Evolutionary conservation across 2,329 filamentous ascomycete genomes (phyloP).

Genomic region (Colletotrichum cereale): DNA sequence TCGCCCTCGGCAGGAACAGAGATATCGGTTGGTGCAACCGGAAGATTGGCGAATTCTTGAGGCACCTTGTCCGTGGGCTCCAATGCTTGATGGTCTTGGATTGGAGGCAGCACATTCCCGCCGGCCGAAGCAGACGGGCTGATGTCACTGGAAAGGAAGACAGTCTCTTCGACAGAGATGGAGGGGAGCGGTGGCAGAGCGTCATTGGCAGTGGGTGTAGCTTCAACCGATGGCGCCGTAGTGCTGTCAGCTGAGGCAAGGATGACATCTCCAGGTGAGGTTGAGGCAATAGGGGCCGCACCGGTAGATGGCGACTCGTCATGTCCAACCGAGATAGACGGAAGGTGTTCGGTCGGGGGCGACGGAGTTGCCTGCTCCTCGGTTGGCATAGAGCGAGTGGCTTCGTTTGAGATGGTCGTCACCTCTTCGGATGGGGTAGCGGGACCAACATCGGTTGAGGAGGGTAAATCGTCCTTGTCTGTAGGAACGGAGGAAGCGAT

Average conservation of each 20-base stretch:
- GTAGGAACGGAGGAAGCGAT: conserved; percentile 1
- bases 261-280: background rate
- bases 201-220: background rate
- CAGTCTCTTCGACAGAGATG: background rate
- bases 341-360: background rate
- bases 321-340: background rate
- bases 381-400: background rate
- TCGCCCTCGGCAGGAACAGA: background rate
- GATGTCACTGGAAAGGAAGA: background rate
- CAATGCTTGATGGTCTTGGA: background rate
- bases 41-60: background rate
- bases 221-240: background rate
- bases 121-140: background rate
- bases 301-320: background rate
- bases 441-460: background rate
- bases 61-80: background rate
- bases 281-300: background rate
- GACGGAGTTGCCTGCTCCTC: background rate
- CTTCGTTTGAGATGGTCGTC: background rate
- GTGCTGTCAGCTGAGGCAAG: background rate
- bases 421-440: background rate
- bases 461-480: background rate
- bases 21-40: background rate
- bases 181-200: conserved; percentile 1
- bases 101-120: background rate